Conservation (phyloP, 768 basidiomycete genomes). For the Tylopilus plumbeoviolaceoides region DNA sequence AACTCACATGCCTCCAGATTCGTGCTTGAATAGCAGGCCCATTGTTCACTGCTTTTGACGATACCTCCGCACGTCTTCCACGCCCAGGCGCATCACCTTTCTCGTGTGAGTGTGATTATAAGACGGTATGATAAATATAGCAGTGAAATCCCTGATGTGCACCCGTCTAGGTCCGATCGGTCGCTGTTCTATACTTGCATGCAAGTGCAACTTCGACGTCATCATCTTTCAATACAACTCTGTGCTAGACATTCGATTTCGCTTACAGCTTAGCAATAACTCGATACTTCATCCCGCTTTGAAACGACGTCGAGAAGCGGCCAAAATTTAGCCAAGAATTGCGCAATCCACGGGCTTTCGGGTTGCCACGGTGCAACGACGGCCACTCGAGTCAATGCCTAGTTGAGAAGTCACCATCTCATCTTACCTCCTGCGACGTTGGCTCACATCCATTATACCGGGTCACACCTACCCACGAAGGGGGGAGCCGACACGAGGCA, state of each 20-base stretch:
- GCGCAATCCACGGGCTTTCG: constrained; percentile 1
- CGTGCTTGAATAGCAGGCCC: not conserved
- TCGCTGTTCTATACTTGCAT: not conserved
- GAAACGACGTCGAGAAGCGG: not conserved
- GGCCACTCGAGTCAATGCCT: constrained; percentile 10
- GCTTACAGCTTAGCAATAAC: not conserved
- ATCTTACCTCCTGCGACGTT: constrained; percentile 1
- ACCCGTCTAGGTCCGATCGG: not conserved
- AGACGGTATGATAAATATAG: constrained; percentile 8
- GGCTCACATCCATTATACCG: constrained; percentile 4
- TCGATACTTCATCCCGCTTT: not conserved
- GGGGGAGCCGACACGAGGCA: constrained; percentile 15
- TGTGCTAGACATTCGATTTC: not conserved
- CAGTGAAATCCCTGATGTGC: not conserved
- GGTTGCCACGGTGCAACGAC: constrained; percentile 9
- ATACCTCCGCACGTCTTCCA: not conserved
- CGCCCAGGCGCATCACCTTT: constrained; percentile 1
- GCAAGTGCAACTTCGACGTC: no score
- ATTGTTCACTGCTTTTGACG: constrained; percentile 22
- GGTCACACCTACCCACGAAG: constrained; percentile 15
- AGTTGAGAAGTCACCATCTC: constrained; percentile 15
- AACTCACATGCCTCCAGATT: constrained; percentile 12
- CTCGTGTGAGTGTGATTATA: constrained; percentile 13
- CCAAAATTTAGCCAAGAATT: not conserved
- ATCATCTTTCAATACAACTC: not conserved